phyloP scores from a whole-genome alignment of 257 asterid genomes.

The Coffea eugenioides region DNA sequence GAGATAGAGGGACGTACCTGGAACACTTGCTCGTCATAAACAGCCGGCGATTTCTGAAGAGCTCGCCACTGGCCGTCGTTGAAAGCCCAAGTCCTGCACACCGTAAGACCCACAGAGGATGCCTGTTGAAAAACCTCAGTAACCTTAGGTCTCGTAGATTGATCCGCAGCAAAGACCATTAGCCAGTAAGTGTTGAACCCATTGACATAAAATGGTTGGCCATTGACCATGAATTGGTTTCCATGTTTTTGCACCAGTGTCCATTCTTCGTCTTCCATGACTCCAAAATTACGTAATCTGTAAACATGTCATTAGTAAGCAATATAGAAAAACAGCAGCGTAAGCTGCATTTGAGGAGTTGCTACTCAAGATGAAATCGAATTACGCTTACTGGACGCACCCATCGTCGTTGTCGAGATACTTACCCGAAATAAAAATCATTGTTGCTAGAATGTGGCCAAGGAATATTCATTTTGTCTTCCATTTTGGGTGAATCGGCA shows the following conservation, averaged over 20 bases:
- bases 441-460: neutral
- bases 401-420: neutral
- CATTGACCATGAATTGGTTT: constrained; percentile 61
- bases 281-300: constrained; percentile 15
- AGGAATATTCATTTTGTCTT: neutral
- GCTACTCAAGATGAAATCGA: neutral
- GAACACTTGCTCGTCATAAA: constrained; percentile 76
- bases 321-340: neutral
- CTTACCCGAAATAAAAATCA: no score
- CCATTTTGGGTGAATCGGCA: neutral
- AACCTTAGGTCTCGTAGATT: constrained; percentile 73
- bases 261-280: constrained; percentile 49
- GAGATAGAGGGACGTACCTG: constrained; percentile 35
- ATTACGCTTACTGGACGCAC: neutral
- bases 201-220: constrained; percentile 80
- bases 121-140: constrained; percentile 76
- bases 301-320: neutral
- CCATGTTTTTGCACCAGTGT: constrained; percentile 63
- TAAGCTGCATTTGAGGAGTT: neutral
- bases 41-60: constrained; percentile 71
- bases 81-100: constrained; percentile 97
- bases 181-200: constrained; percentile 98
- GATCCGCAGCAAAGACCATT: constrained; percentile 83
- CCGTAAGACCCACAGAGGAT: constrained; percentile 69
- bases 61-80: constrained; percentile 97